Percentiles rank a stretch among this genome's conserved stretches.
Conservation (phyloP, 148 eudicot genomes). For the Chenopodium album region DNA sequence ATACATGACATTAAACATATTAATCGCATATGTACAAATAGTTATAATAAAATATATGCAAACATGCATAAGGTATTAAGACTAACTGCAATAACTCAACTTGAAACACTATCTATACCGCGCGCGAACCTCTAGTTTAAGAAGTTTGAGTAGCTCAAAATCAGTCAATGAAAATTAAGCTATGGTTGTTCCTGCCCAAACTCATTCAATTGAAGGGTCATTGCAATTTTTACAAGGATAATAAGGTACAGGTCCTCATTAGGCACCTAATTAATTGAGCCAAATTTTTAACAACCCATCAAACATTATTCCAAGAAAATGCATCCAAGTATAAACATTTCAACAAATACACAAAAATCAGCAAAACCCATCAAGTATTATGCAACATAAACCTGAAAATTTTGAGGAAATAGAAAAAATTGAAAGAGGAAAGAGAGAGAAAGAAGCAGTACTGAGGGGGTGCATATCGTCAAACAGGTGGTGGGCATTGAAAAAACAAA, state of each 20-base stretch:
- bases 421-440: not conserved
- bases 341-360: not conserved
- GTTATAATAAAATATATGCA: too few relatives aligned
- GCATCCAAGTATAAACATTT: not conserved
- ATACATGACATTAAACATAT: too few relatives aligned
- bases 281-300: not conserved
- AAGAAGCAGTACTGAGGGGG: slow-evolving; percentile 48
- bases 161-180: not conserved
- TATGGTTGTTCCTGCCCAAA: not conserved
- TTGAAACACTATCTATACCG: too few relatives aligned
- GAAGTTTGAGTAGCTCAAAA: too few relatives aligned
- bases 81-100: too few relatives aligned
- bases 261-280: too few relatives aligned
- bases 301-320: not conserved
- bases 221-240: not conserved
- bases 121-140: too few relatives aligned
- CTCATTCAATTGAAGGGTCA: not conserved
- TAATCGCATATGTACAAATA: too few relatives aligned
- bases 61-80: too few relatives aligned
- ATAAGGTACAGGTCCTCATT: not conserved
- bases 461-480: slow-evolving; percentile 3
- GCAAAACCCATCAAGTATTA: not conserved
- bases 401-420: not conserved
- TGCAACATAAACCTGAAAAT: not conserved
- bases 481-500: too few relatives aligned